A percentile compares a stretch with the other conserved stretches of the same genome.
Conservation (phyloP, 140 eudicot species). For the Cichorium intybus region DNA sequence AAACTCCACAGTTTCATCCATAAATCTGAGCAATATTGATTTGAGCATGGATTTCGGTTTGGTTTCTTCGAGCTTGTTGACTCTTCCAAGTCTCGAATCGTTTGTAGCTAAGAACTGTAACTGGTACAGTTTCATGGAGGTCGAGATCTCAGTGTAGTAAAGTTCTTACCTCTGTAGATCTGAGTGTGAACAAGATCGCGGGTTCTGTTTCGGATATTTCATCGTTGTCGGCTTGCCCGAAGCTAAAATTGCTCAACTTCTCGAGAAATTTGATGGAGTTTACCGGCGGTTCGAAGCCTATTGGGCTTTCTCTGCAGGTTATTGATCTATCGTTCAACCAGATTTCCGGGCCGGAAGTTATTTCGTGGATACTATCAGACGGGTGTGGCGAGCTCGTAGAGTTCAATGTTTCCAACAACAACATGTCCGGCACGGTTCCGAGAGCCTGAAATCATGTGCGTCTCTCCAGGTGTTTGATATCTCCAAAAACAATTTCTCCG, state of each 20-base stretch:
- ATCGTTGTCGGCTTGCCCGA: constrained; percentile 35
- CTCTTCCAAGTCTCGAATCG: constrained; percentile 43
- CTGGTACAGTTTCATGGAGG: too few species aligned
- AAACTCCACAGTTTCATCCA: too few species aligned
- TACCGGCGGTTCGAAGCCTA: too few species aligned
- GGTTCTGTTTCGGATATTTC: constrained; percentile 57
- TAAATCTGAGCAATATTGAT: constrained; percentile 42
- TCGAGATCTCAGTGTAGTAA: too few species aligned
- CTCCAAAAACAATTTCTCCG: too few species aligned
- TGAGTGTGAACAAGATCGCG: constrained; percentile 54
- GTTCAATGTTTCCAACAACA: constrained; percentile 49
- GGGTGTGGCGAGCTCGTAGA: constrained; percentile 44
- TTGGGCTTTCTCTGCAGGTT: too few species aligned
- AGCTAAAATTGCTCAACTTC: constrained; percentile 42
- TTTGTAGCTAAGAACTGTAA: too few species aligned
- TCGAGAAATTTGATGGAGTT: constrained; percentile 62
- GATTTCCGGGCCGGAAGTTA: constrained; percentile 44
- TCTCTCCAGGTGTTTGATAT: too few species aligned
- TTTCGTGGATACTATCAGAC: constrained; percentile 55
- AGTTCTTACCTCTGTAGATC: too few species aligned
- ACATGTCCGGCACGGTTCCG: constrained; percentile 34
- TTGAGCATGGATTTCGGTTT: constrained; percentile 38
- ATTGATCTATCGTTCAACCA: constrained; percentile 71
- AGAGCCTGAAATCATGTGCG: too few species aligned
- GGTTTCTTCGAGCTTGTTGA: constrained; percentile 39